A percentile compares a stretch with the other conserved stretches of the same genome.
Conservation (phyloP, 148 eudicot species). For the Chenopodium berlandieri region DNA sequence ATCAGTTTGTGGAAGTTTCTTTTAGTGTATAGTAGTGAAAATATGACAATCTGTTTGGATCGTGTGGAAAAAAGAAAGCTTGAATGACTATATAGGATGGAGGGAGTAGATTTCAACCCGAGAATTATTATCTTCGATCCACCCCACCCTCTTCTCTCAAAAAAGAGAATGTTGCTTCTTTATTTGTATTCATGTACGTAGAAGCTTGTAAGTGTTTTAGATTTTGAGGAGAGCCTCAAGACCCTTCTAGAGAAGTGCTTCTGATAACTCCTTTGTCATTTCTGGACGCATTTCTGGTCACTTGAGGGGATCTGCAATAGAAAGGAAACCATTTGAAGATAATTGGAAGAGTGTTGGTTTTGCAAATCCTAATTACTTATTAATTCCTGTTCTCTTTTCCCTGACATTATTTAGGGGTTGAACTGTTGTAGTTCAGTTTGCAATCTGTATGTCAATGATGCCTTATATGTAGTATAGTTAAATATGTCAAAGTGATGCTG, state of each 20-base stretch:
- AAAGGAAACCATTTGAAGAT: slow-evolving; percentile 20
- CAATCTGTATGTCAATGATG: background rate
- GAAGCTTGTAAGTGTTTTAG: background rate
- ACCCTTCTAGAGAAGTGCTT: slow-evolving; percentile 8
- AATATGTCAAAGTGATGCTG: background rate
- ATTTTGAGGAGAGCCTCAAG: background rate
- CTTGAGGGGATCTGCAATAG: slow-evolving; percentile 29
- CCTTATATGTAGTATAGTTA: background rate
- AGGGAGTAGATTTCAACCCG: background rate
- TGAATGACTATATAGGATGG: background rate
- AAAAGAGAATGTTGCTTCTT: background rate
- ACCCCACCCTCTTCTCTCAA: background rate
- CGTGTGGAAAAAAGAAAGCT: background rate
- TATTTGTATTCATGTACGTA: background rate
- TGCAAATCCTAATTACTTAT: background rate
- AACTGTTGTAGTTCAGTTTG: background rate
- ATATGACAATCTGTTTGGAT: background rate
- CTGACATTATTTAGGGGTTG: background rate
- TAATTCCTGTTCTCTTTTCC: background rate
- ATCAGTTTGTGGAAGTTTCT: background rate
- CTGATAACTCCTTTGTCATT: slow-evolving; percentile 11
- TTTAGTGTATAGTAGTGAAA: background rate
- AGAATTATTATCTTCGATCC: background rate
- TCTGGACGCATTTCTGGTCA: slow-evolving; percentile 8
- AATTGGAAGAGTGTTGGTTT: background rate